phyloP scores from a whole-genome alignment of 306 rosid species.

The Oxytropis ochrocephala region DNA sequence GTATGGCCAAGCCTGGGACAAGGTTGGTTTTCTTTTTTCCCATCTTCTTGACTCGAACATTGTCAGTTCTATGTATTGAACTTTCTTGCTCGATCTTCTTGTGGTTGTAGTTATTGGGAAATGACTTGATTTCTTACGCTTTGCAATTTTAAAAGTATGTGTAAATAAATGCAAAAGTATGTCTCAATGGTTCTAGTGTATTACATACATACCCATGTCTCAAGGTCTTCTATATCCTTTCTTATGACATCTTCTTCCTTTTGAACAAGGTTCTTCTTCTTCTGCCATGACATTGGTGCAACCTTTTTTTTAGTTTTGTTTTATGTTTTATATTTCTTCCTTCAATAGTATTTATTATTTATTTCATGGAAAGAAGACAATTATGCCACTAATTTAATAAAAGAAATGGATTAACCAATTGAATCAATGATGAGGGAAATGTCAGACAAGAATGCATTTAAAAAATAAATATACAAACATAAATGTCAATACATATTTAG shows the following conservation, averaged over 20 bases:
- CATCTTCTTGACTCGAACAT: too few species aligned
- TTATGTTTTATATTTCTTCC: neutral
- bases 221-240: constrained; percentile 19
- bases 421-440: neutral
- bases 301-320: neutral
- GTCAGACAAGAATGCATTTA: neutral
- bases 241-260: constrained; percentile 23
- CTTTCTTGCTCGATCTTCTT: too few species aligned
- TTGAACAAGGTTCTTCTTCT: constrained; percentile 8
- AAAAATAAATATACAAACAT: neutral
- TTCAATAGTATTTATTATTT: neutral
- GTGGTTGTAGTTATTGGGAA: too few species aligned
- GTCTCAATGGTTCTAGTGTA: too few species aligned
- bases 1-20: too few species aligned
- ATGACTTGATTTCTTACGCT: too few species aligned
- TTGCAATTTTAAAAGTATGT: too few species aligned
- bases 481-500: neutral
- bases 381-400: neutral
- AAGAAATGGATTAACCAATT: neutral
- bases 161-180: too few species aligned
- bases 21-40: too few species aligned
- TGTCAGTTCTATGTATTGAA: too few species aligned
- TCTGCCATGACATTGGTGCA: constrained; percentile 3
- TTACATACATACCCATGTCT: constrained; percentile 25
- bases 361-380: neutral